A percentile compares a stretch with the other conserved stretches of the same genome.
Evolutionary conservation across 345 rosid genomes (phyloP).

Genomic region (Brassica juncea): DNA sequence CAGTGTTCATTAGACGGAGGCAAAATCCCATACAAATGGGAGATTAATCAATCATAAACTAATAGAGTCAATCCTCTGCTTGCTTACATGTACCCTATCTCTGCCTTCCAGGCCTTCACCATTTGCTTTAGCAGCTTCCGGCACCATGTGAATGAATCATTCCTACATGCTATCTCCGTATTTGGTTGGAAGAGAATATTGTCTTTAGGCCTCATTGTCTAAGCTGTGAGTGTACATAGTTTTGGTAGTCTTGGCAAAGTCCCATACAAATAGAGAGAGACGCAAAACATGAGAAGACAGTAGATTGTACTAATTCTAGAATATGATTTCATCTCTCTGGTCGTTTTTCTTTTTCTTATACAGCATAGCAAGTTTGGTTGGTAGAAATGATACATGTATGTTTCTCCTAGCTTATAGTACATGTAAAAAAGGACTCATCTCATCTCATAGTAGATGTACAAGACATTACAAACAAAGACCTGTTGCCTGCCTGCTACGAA

Average conservation of each 20-base stretch:
- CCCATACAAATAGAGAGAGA: conserved; percentile 18
- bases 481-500: not conserved
- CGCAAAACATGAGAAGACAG: conserved; percentile 6
- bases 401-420: not conserved
- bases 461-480: conserved; percentile 2
- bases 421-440: not conserved
- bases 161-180: conserved; percentile 1
- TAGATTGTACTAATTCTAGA: conserved; percentile 28
- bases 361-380: not conserved
- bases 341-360: not conserved
- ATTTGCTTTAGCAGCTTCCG: conserved; percentile 88
- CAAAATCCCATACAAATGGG: not conserved
- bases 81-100: too few relatives aligned
- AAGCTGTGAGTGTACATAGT: conserved; percentile 32
- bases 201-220: conserved; percentile 19
- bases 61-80: too few relatives aligned
- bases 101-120: conserved; percentile 85
- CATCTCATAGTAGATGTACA: not conserved
- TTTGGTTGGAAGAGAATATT: conserved; percentile 21
- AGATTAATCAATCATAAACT: too few relatives aligned
- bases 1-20: too few relatives aligned
- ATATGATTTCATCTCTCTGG: conserved; percentile 8
- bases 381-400: not conserved
- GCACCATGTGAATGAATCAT: conserved; percentile 75
- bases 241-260: conserved; percentile 24